Conservation (phyloP, 495 filamentous ascomycete genomes). For the Bryoglossum gracile region DNA sequence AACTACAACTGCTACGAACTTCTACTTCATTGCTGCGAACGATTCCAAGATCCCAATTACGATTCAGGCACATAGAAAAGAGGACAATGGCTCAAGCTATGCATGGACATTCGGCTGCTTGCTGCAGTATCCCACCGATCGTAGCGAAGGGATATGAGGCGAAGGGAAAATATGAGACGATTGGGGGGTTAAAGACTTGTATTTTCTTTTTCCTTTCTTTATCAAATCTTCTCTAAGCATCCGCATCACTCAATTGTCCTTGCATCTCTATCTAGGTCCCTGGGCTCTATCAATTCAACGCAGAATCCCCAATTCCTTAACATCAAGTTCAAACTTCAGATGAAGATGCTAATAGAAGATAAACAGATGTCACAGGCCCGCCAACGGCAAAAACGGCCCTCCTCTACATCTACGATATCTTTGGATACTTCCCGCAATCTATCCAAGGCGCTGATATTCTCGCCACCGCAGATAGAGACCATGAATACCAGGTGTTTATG, state of each 20-base stretch:
- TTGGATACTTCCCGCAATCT: constrained; percentile 60
- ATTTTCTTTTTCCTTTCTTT: constrained; percentile 9
- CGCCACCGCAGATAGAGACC: constrained; percentile 43
- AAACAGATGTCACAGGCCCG: constrained; percentile 56
- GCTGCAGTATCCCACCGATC: constrained; percentile 67
- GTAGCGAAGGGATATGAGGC: constrained; percentile 50
- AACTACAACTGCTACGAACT: not conserved
- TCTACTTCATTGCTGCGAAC: not conserved
- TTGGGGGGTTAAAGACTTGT: constrained; percentile 67
- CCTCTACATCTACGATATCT: constrained; percentile 63
- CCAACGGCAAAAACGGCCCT: constrained; percentile 49
- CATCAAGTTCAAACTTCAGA: not conserved
- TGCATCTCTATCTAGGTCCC: not conserved
- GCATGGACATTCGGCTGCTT: constrained; percentile 50
- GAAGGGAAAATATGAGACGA: constrained; percentile 58
- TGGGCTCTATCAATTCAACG: too few species aligned
- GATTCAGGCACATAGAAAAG: not conserved
- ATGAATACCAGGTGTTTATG: constrained; percentile 58
- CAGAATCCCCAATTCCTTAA: not conserved
- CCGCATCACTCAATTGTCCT: not conserved
- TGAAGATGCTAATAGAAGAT: constrained; percentile 1
- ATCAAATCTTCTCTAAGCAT: not conserved
- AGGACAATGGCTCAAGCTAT: constrained; percentile 17
- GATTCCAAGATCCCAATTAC: not conserved
- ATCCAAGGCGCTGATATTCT: constrained; percentile 67